phyloP scores from a whole-genome alignment of 495 filamentous ascomycete genomes.

The Astrocystis sublimbata region DNA sequence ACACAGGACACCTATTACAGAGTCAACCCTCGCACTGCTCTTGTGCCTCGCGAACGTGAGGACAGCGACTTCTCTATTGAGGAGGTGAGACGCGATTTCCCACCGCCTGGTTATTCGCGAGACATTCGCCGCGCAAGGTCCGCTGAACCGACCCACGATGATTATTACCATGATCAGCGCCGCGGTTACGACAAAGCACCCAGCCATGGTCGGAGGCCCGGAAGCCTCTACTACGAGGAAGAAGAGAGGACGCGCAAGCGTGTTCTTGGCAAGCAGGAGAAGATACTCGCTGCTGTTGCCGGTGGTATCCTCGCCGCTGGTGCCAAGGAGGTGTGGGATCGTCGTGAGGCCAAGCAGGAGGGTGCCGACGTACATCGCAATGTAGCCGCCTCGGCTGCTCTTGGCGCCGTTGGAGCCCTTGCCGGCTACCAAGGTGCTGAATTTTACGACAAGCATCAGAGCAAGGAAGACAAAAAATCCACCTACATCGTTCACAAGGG shows the following conservation, averaged over 20 bases:
- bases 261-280: slow-evolving; percentile 56
- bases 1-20: slow-evolving; percentile 52
- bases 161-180: slow-evolving; percentile 43
- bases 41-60: slow-evolving; percentile 56
- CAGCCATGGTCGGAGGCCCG: slow-evolving; percentile 41
- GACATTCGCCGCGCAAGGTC: slow-evolving; percentile 55
- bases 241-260: slow-evolving; percentile 47
- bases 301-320: slow-evolving; percentile 54
- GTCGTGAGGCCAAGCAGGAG: slow-evolving; percentile 51
- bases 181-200: slow-evolving; percentile 38
- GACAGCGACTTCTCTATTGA: slow-evolving; percentile 65
- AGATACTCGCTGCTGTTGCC: slow-evolving; percentile 57
- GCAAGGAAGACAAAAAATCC: slow-evolving; percentile 50
- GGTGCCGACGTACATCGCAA: slow-evolving; percentile 50
- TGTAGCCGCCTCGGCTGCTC: slow-evolving; percentile 50
- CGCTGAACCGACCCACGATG: slow-evolving; percentile 48
- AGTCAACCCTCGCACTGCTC: slow-evolving; percentile 43
- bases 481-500: slow-evolving; percentile 41
- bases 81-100: slow-evolving; percentile 68
- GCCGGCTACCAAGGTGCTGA: slow-evolving; percentile 57
- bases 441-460: slow-evolving; percentile 53
- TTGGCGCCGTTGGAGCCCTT: slow-evolving; percentile 56
- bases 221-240: slow-evolving; percentile 44
- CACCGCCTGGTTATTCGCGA: slow-evolving; percentile 57
- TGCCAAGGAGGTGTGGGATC: slow-evolving; percentile 59